Base-by-base conservation (phyloP, 2,329 filamentous ascomycete genomes). In the Microsporum audouinii region DNA sequence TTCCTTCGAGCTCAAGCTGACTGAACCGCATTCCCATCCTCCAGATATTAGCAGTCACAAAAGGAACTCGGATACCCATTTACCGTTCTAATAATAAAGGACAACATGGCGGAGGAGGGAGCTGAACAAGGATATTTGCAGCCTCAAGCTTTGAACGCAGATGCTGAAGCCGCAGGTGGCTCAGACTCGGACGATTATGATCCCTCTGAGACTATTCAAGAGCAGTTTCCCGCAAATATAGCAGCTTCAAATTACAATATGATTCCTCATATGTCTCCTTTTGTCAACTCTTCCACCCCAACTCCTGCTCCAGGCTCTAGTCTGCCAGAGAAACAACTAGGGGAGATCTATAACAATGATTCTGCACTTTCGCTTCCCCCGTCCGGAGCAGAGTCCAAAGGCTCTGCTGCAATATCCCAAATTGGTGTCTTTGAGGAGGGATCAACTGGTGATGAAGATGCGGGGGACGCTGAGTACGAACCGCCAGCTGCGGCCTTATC, bases 401-500 rank as follows among this genome's bases (percentile, higher is more conserved):
- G 66, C 59, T 70, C 65, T 8, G 68, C 71, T 62, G 68, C 72
- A 62, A 64, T 66, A 60, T 66, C 79, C 68, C 79, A 77, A 68
- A 82, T 78, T 69, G 82, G 81, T 71, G 83, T 82, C 67, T 84
- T 85, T 77, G 80, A 84, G 73, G 79, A 82, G 71, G 83, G 85
- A 73, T 82, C 83, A 51, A n/a, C 56, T 70, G 80, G 81, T 71
- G 80, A 82, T 68, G 80, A 82, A 70, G 77, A 79, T 58, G 67
- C 72, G 64, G 72, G 73, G 65, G 75, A 76, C 67, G 72, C 71
- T 67, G 75, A 77, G 69, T 77, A 77, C 72, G 87, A 86, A 72
- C 84, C 76, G 64, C 74, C 77, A 69, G 78, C 75, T 70, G 77
- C 74, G 70, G 71, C 78, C 69, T 43, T 58, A 39, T 59, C 57